phyloP scores from a whole-genome alignment of 352 stramenopile species.

The Phytophthora parvispora region DNA sequence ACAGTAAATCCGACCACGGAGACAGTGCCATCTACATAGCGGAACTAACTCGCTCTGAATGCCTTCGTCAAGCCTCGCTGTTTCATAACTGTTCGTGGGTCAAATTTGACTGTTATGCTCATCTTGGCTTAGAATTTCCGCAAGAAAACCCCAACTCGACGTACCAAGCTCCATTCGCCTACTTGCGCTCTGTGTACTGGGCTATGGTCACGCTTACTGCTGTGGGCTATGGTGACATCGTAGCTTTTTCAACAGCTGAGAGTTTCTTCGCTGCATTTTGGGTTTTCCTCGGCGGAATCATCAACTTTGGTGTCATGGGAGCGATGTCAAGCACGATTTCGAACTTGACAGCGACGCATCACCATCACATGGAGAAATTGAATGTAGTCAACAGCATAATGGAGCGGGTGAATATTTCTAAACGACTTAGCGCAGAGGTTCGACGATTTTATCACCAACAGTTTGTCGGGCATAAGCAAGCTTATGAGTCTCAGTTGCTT shows the following conservation, averaged over 20 bases:
- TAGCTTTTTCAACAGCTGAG: slow-evolving; percentile 54
- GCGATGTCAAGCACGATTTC: slow-evolving; percentile 79
- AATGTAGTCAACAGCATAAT: slow-evolving; percentile 69
- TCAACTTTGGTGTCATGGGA: slow-evolving; percentile 77
- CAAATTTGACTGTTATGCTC: slow-evolving; percentile 64
- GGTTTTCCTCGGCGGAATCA: slow-evolving; percentile 69
- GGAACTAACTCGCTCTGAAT: slow-evolving; percentile 42
- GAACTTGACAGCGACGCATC: slow-evolving; percentile 57
- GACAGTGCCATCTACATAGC: slow-evolving; percentile 1
- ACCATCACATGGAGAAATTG: slow-evolving; percentile 64
- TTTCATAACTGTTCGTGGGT: slow-evolving; percentile 76
- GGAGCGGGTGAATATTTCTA: slow-evolving; percentile 58
- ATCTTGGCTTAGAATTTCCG: slow-evolving; percentile 52
- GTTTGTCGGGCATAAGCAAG: slow-evolving; percentile 65
- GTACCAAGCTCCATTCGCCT: slow-evolving; percentile 64
- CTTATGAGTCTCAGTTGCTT: slow-evolving; percentile 65
- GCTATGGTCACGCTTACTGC: slow-evolving; percentile 68
- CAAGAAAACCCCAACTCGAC: slow-evolving; percentile 21
- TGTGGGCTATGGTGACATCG: slow-evolving; percentile 57
- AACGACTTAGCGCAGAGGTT: slow-evolving; percentile 16
- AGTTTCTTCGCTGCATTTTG: slow-evolving; percentile 69
- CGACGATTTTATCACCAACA: slow-evolving; percentile 77
- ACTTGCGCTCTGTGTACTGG: slow-evolving; percentile 76
- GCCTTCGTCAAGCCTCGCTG: slow-evolving; percentile 43
- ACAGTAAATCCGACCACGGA: slow-evolving; percentile 17